Evolutionary conservation across 2,329 filamentous ascomycete species (phyloP), one percentile per base, ranked within the genome.

Genomic region (Chaetomiaceae sp.): DNA sequence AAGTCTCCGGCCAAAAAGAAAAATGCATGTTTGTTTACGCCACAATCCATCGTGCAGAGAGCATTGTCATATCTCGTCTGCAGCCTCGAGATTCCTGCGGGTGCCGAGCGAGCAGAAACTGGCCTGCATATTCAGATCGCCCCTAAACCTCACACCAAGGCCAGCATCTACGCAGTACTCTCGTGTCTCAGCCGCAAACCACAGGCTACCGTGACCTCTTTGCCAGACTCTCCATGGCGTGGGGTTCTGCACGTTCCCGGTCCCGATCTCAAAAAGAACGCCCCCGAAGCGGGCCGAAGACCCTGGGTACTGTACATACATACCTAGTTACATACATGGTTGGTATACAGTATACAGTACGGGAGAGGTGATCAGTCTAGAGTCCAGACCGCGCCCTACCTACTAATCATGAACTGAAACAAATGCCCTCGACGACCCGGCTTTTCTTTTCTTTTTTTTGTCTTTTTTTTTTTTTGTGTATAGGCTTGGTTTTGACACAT

Each of bases 211-310:
- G 18, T n/a, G n/a, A 9, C 29, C 11, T 8, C 13, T 13, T n/a
- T 41, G 11, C 9, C 21, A n/a, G 14, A 32, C 13, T 30, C 9
- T 43, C 32, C 37, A 43, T 38, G 20, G 20, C 18, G 30, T 13
- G 36, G 23, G 43, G 16, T 16, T 27, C 21, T 34, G 36, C 25
- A 14, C n/a, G n/a, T 11, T 27, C n/a, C 46, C 33, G n/a, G 18
- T 14, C 36, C 4, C n/a, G 18, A 42, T 45, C n/a, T n/a, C n/a
- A n/a, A n/a, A 34, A 29, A 33, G n/a, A 44, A 27, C 44, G 30
- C 51, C 37, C 23, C 51, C 44, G 44, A 48, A 32, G 48, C 51
- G 51, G 48, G n/a, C 44, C 48, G 55, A 57, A 13, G 3, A 6
- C n/a, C 41, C 14, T 18, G 33, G 33, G n/a, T n/a, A n/a, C n/a